Evolutionary conservation across 176 grass and related monocot species (phyloP), one percentile per base, ranked within the genome.

Genomic region (Metroxylon sagu): DNA sequence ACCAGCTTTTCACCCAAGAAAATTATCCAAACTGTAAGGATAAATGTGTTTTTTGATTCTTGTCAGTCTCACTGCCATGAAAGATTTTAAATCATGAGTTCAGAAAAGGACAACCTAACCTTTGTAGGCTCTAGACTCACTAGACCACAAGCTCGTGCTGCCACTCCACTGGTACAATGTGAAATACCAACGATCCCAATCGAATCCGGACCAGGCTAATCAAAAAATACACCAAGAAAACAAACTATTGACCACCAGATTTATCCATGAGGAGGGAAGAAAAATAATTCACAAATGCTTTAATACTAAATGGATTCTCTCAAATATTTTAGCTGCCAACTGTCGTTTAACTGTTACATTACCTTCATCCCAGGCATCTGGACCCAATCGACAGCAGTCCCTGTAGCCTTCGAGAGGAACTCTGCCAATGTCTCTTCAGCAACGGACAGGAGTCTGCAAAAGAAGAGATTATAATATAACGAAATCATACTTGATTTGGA

Each of bases 301-400:
- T 43, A 43, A 12, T 43, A 14, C 35, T 43, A 43, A 43, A 43
- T 12, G 35, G 7, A 14, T 43, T 60, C 26, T 66, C 43, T 52
- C 18, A 53, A 57, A 10, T 10, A 43, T 43, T 12, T 5, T 5
- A 59, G 31, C 2, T 61, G 6, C 16, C 4, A 68, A 72, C 10
- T 43, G 64, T 54, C 14, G 10, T 16, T n/a, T 60, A 65, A 14
- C 26, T 69, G 63, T 26, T 28, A 57, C 59, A 10, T 49, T 16
- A 98, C 94, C 94, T 98, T 98, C 94, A 98, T 98, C 82, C 94
- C 94, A 79, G 88, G 88, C 85, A 98, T 85, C 67, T 88, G 94
- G 73, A 98, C 88, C 94, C 94, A 98, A 93, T 98, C 94, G 65
- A 98, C 77, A 74, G 94, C 87, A 83, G 94, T 98, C 68, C 94